phyloP scores from a whole-genome alignment of 768 basidiomycete species.

The Trametes elegans region DNA sequence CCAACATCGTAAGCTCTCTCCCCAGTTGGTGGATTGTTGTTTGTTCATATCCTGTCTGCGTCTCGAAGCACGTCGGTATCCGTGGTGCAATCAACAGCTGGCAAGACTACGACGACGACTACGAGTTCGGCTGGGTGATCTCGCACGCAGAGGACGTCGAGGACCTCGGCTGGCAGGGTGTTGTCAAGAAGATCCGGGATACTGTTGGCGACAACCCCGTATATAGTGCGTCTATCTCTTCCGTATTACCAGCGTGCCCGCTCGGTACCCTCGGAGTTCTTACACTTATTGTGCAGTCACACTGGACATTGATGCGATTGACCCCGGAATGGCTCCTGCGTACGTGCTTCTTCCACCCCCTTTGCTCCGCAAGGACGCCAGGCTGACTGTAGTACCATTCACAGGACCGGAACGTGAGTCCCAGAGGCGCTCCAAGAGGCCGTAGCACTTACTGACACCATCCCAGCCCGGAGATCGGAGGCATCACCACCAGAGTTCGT shows the following conservation, averaged over 20 bases:
- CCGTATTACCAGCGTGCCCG: no score
- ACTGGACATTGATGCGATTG: slow-evolving; percentile 23
- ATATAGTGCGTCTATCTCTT: slow-evolving; percentile 23
- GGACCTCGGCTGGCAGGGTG: slow-evolving; percentile 32
- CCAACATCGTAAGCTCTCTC: slow-evolving; percentile 29
- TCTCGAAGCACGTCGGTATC: slow-evolving; percentile 31
- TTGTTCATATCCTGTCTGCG: no score
- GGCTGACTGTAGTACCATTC: not conserved
- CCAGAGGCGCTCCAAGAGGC: not conserved
- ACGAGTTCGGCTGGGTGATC: slow-evolving; percentile 31
- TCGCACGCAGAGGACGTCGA: slow-evolving; percentile 35
- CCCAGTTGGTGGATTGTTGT: no score
- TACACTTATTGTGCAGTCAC: slow-evolving; percentile 5
- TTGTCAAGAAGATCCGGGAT: slow-evolving; percentile 33
- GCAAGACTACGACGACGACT: slow-evolving; percentile 32
- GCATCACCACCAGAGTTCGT: slow-evolving; percentile 31
- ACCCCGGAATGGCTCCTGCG: slow-evolving; percentile 23
- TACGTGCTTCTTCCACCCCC: not conserved
- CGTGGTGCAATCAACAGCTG: slow-evolving; percentile 28
- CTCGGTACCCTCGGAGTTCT: not conserved
- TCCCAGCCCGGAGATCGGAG: slow-evolving; percentile 32
- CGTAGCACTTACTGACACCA: not conserved
- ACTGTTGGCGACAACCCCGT: slow-evolving; percentile 34
- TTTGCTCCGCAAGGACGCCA: not conserved
- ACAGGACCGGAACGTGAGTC: slow-evolving; percentile 28